Conservation (phyloP, 2,329 filamentous ascomycete genomes). For the Fusarium liriodendri region DNA sequence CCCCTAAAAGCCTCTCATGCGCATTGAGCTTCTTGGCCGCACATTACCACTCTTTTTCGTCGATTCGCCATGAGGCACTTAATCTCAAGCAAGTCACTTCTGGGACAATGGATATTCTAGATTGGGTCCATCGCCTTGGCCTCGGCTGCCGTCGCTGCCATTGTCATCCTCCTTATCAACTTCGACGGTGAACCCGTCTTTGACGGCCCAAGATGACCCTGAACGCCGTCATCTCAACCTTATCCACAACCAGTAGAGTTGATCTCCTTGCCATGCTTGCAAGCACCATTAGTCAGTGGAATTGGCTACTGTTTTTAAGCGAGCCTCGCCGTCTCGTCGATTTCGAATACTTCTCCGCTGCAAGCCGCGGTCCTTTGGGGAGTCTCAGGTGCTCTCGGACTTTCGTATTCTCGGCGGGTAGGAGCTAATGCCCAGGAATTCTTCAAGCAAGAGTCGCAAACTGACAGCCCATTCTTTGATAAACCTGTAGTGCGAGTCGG, state of each 20-base stretch:
- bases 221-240: conserved; percentile 24
- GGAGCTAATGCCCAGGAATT: neutral
- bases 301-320: conserved; percentile 24
- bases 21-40: neutral
- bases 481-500: conserved; percentile 17
- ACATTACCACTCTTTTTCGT: neutral
- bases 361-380: conserved; percentile 21
- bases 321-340: conserved; percentile 20
- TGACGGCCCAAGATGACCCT: conserved; percentile 20
- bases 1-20: neutral
- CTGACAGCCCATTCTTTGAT: neutral
- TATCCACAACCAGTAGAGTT: conserved; percentile 23
- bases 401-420: conserved; percentile 16
- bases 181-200: conserved; percentile 20
- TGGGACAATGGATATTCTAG: conserved; percentile 9
- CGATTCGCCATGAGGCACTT: neutral
- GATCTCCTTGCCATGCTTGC: conserved; percentile 13
- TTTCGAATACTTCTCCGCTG: conserved; percentile 26
- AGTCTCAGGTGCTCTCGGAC: conserved; percentile 16
- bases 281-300: conserved; percentile 24
- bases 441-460: too few relatives aligned
- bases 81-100: neutral
- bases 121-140: conserved; percentile 5
- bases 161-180: conserved; percentile 12
- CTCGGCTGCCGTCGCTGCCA: conserved; percentile 5